Conservation (phyloP, 805 yeast species). For the Debaryomyces hansenii region DNA sequence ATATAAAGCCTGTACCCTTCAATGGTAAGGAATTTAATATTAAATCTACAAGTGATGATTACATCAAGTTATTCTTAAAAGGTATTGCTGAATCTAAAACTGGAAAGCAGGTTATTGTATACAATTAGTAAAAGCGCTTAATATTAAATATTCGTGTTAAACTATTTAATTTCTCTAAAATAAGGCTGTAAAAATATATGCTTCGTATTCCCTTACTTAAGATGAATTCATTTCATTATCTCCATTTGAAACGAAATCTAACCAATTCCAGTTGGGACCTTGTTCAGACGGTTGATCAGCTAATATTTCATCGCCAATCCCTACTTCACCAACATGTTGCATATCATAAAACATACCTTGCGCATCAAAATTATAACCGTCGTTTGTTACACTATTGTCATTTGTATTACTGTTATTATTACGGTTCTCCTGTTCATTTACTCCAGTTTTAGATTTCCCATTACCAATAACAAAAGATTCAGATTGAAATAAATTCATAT, state of each 20-base stretch:
- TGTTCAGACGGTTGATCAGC: slow-evolving; percentile 17
- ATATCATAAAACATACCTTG: slow-evolving; percentile 5
- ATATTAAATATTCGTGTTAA: not conserved
- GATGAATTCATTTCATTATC: not conserved
- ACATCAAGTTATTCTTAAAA: slow-evolving; percentile 40
- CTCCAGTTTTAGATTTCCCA: not conserved
- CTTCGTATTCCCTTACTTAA: not conserved
- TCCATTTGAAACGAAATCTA: slow-evolving; percentile 30
- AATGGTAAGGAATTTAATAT: slow-evolving; percentile 38
- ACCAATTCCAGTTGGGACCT: slow-evolving; percentile 38
- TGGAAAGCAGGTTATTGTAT: slow-evolving; percentile 46
- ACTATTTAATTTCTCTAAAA: not conserved
- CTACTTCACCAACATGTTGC: slow-evolving; percentile 17
- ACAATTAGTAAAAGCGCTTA: slow-evolving; percentile 1
- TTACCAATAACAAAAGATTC: slow-evolving; percentile 29
- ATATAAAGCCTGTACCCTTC: slow-evolving; percentile 49
- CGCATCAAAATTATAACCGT: slow-evolving; percentile 1
- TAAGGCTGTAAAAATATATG: too few relatives aligned
- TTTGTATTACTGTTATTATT: not conserved
- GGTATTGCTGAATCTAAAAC: slow-evolving; percentile 42
- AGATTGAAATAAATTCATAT: slow-evolving; percentile 38
- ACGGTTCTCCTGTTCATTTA: not conserved
- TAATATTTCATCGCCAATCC: slow-evolving; percentile 35
- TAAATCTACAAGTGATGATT: slow-evolving; percentile 40
- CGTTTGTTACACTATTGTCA: not conserved